phyloP scores from a whole-genome alignment of 2,329 filamentous ascomycete species.

The Sclerotinia minor region DNA sequence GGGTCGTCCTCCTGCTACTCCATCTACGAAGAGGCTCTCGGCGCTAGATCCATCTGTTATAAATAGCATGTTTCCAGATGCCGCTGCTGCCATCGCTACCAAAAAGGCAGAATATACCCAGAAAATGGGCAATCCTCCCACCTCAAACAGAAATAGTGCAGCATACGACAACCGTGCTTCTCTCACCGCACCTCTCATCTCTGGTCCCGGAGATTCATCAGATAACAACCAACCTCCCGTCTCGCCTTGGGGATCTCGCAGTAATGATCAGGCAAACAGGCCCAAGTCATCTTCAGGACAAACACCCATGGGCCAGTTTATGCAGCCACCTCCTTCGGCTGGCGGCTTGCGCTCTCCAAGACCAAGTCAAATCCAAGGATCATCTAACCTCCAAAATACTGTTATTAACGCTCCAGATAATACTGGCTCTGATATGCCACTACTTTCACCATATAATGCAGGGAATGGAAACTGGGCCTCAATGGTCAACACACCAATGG shows the following conservation, averaged over 20 bases:
- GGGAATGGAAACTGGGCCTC: constrained; percentile 95
- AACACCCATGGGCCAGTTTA: constrained; percentile 90
- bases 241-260: constrained; percentile 74
- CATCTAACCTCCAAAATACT: constrained; percentile 76
- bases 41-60: constrained; percentile 92
- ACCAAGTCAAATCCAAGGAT: constrained; percentile 60
- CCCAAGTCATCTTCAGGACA: constrained; percentile 80
- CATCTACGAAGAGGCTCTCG: constrained; percentile 85
- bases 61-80: constrained; percentile 98
- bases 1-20: constrained; percentile 74
- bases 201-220: constrained; percentile 63
- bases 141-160: constrained; percentile 90
- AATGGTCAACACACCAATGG: constrained; percentile 97
- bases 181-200: constrained; percentile 72
- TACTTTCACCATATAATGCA: constrained; percentile 80
- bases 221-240: constrained; percentile 63
- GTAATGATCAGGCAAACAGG: constrained; percentile 53
- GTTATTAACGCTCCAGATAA: constrained; percentile 74
- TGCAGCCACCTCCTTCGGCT: constrained; percentile 74
- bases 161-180: constrained; percentile 73
- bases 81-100: constrained; percentile 95
- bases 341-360: constrained; percentile 74
- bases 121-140: constrained; percentile 84
- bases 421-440: constrained; percentile 68
- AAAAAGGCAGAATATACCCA: constrained; percentile 98